Conservation (phyloP, 352 stramenopile species). For the Albugo laibachii region DNA sequence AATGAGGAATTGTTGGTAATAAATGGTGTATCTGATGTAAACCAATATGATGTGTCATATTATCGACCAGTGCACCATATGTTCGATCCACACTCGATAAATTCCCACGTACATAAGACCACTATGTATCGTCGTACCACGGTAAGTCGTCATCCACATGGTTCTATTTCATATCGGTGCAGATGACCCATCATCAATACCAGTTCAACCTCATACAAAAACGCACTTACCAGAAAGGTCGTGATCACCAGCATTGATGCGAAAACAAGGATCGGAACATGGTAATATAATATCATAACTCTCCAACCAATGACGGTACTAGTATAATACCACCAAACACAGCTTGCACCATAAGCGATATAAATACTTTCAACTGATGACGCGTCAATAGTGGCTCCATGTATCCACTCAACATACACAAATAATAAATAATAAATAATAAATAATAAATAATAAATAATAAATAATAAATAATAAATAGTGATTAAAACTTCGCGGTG, state of each 20-base stretch:
- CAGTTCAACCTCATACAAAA: neutral
- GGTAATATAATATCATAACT: constrained; percentile 65
- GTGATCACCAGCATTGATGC: constrained; percentile 63
- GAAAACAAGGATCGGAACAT: constrained; percentile 49
- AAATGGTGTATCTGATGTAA: constrained; percentile 75
- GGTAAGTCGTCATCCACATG: constrained; percentile 69
- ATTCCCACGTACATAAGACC: constrained; percentile 73
- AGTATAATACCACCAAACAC: constrained; percentile 15
- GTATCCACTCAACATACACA: constrained; percentile 11
- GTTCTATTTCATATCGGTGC: constrained; percentile 13
- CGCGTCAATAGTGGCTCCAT: constrained; percentile 42
- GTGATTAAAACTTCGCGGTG: constrained; percentile 56
- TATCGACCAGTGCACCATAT: constrained; percentile 59
- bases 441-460: too few relatives aligned
- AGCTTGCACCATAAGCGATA: constrained; percentile 29
- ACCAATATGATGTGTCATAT: constrained; percentile 75
- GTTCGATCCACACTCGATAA: constrained; percentile 60
- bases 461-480: too few relatives aligned
- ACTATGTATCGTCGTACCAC: constrained; percentile 68
- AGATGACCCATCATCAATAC: too few relatives aligned
- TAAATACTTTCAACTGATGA: constrained; percentile 31
- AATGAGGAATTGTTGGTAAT: constrained; percentile 76
- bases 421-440: neutral
- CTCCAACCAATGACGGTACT: constrained; percentile 17
- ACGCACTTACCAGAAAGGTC: constrained; percentile 34